A percentile compares a stretch with the other conserved stretches of the same genome.
phyloP scores from a whole-genome alignment of 352 stramenopile species.

The Phytophthora pinifolia region DNA sequence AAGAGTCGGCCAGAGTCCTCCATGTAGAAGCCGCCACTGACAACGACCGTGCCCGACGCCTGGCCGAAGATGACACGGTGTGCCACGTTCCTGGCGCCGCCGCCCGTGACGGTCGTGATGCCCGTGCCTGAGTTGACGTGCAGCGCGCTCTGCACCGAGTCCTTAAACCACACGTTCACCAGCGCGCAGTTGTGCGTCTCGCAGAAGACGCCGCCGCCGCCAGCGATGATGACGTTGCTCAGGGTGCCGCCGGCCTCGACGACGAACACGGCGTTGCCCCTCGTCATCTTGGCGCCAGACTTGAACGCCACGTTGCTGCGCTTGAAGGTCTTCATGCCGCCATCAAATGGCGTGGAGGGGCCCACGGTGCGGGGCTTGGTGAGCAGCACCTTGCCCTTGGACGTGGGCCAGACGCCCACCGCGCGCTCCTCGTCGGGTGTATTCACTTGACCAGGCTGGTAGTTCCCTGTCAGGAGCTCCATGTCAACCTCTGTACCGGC shows the following conservation, averaged over 20 bases:
- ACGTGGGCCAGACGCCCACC: constrained; percentile 38
- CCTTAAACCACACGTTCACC: constrained; percentile 60
- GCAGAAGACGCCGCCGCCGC: constrained; percentile 53
- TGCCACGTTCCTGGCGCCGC: constrained; percentile 46
- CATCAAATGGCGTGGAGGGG: constrained; percentile 47
- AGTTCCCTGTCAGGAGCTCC: constrained; percentile 8
- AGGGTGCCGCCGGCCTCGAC: constrained; percentile 56
- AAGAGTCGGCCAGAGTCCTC: constrained; percentile 48
- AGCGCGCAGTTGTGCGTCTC: constrained; percentile 62
- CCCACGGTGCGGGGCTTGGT: constrained; percentile 27
- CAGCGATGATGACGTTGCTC: constrained; percentile 65
- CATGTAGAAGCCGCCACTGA: constrained; percentile 58
- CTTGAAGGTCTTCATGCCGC: constrained; percentile 62
- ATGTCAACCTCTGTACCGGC: constrained; percentile 10
- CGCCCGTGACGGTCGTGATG: constrained; percentile 56
- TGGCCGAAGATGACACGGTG: constrained; percentile 49
- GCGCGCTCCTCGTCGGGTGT: constrained; percentile 26
- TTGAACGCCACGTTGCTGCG: constrained; percentile 52
- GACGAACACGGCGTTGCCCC: constrained; percentile 59
- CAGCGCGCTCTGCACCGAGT: constrained; percentile 51
- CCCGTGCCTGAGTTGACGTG: constrained; percentile 54
- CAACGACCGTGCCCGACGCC: constrained; percentile 45
- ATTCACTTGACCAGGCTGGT: constrained; percentile 22
- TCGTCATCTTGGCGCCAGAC: constrained; percentile 31
- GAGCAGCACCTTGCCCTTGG: constrained; percentile 39